phyloP scores from a whole-genome alignment of 345 rosid genomes.

The Bruguiera parviflora region DNA sequence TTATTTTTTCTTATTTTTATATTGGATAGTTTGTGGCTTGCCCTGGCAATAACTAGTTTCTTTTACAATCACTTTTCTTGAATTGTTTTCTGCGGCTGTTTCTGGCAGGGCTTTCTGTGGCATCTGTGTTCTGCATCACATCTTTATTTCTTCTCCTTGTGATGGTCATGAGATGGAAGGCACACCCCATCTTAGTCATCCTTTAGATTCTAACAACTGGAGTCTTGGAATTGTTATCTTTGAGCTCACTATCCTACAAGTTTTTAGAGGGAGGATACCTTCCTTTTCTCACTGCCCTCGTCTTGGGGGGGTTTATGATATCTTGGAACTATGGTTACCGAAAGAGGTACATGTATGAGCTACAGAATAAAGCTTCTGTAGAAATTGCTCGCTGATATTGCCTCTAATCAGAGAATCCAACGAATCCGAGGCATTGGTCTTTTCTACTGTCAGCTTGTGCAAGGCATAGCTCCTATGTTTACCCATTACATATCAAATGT shows the following conservation, averaged over 20 bases:
- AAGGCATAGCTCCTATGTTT: conserved; percentile 73
- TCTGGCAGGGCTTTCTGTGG: conserved; percentile 56
- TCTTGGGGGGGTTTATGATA: conserved; percentile 53
- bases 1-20: too few relatives aligned
- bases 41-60: too few relatives aligned
- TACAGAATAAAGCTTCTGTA: conserved; percentile 53
- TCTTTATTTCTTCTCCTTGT: conserved; percentile 56
- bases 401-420: conserved; percentile 31
- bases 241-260: conserved; percentile 54
- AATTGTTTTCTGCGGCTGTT: neutral
- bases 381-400: conserved; percentile 13
- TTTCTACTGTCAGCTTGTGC: conserved; percentile 69
- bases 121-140: conserved; percentile 60
- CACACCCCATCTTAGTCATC: conserved; percentile 35
- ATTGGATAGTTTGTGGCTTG: too few relatives aligned
- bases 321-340: conserved; percentile 63
- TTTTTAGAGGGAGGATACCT: conserved; percentile 58
- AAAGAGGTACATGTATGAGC: conserved; percentile 47
- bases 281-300: conserved; percentile 40
- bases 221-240: conserved; percentile 38
- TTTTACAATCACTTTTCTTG: too few relatives aligned
- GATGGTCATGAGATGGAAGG: conserved; percentile 75
- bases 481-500: conserved; percentile 57
- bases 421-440: conserved; percentile 57
- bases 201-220: conserved; percentile 41